Conservation (phyloP, 2,329 filamentous ascomycete species). For the Aspergillus brunneoviolaceus region DNA sequence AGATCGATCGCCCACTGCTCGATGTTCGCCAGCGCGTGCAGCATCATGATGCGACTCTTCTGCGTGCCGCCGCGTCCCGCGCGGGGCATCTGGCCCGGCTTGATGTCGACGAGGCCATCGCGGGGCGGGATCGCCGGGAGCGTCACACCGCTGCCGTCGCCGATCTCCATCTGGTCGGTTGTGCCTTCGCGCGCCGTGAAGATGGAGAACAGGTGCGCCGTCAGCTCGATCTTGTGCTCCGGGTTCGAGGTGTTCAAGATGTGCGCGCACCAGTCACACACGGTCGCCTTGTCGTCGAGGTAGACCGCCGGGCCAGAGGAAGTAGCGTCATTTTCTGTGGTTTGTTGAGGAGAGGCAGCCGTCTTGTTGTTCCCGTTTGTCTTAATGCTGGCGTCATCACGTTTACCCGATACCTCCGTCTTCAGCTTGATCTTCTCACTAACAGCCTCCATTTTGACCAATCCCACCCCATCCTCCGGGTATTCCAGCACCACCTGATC, state of each 20-base stretch:
- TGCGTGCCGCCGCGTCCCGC: constrained; percentile 44
- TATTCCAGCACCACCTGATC: constrained; percentile 35
- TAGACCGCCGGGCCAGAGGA: constrained; percentile 24
- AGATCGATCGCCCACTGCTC: constrained; percentile 52
- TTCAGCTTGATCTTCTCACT: constrained; percentile 50
- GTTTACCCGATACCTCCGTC: constrained; percentile 4
- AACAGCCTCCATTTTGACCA: constrained; percentile 41
- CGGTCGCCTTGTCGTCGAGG: constrained; percentile 42
- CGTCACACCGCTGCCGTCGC: constrained; percentile 33
- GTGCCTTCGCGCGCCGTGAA: constrained; percentile 43
- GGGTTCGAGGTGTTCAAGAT: constrained; percentile 47
- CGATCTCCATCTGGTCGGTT: constrained; percentile 44
- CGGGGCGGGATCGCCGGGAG: constrained; percentile 46
- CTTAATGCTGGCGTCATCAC: neutral
- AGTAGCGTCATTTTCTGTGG: constrained; percentile 15
- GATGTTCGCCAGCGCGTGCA: constrained; percentile 51
- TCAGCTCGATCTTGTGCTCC: constrained; percentile 50
- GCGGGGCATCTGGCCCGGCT: constrained; percentile 43
- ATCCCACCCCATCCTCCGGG: constrained; percentile 23
- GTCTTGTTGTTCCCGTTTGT: neutral
- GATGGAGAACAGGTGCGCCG: constrained; percentile 44
- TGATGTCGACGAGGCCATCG: constrained; percentile 40
- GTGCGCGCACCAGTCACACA: constrained; percentile 52
- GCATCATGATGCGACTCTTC: constrained; percentile 48
- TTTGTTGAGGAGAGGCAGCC: neutral